These are phyloP conservation scores for Ceratocystis colombiana DNA, from an alignment of 2,329 filamentous ascomycete genomes.

Conservation along the genomic window DNA sequence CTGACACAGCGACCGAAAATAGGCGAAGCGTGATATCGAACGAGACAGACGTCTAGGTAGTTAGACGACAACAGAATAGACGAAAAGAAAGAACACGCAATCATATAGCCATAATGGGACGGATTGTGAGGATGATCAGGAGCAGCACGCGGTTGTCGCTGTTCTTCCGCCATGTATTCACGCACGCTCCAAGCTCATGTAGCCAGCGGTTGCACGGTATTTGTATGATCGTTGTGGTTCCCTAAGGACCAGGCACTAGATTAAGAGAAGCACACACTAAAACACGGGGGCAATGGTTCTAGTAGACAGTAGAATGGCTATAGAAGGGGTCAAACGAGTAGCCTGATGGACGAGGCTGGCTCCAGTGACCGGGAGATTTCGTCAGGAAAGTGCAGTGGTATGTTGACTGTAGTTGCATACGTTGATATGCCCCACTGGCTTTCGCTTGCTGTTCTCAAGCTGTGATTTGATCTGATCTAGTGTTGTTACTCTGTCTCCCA, in stretches of 20 bases:
- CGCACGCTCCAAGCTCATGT: neutral
- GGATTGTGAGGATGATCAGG: neutral
- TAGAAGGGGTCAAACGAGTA: neutral
- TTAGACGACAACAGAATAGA: neutral
- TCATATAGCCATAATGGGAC: neutral
- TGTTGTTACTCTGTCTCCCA: neutral
- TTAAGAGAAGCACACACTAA: neutral
- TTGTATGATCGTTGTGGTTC: too few relatives aligned
- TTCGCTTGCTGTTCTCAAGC: neutral
- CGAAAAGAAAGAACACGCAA: neutral
- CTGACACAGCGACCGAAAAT: neutral
- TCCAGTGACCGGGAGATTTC: neutral
- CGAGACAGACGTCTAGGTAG: neutral
- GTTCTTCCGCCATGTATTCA: neutral
- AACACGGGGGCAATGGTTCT: neutral
- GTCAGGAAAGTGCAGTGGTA: neutral
- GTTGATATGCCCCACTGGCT: neutral
- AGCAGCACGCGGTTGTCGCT: neutral
- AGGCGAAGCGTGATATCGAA: neutral
- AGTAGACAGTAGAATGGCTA: neutral
- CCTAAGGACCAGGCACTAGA: neutral
- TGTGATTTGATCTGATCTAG: conserved; percentile 2
- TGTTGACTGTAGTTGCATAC: neutral
- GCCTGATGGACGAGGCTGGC: neutral
- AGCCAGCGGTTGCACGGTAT: neutral